A percentile compares a stretch with the other conserved stretches of the same genome.
Conservation (phyloP, 2,329 filamentous ascomycete species). For the Calonectria naviculata region DNA sequence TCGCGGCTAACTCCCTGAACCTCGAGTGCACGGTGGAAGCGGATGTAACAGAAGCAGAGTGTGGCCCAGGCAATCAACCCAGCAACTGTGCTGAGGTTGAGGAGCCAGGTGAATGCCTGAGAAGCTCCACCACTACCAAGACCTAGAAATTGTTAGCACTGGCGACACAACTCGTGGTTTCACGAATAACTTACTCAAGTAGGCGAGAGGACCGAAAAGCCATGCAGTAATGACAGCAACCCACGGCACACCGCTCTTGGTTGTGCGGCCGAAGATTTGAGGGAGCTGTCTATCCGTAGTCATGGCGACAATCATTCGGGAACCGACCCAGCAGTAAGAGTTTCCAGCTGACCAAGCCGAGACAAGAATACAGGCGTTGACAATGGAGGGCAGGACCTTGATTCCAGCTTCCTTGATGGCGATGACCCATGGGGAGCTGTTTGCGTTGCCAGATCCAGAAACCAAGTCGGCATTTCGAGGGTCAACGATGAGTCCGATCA, state of each 20-base stretch:
- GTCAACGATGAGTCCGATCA: conserved; percentile 69
- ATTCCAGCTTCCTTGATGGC: conserved; percentile 78
- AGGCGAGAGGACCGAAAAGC: conserved; percentile 73
- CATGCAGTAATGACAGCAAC: conserved; percentile 64
- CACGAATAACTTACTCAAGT: conserved; percentile 70
- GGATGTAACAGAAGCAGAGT: conserved; percentile 67
- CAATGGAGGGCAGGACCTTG: conserved; percentile 69
- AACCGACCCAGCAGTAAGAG: conserved; percentile 64
- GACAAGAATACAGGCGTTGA: conserved; percentile 76
- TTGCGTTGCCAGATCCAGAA: conserved; percentile 48
- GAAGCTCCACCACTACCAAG: conserved; percentile 59
- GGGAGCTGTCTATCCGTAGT: conserved; percentile 76
- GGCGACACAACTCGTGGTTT: background rate
- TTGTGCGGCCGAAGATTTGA: conserved; percentile 67
- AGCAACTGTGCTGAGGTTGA: conserved; percentile 74
- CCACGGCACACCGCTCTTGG: conserved; percentile 70
- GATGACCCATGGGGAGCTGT: conserved; percentile 73
- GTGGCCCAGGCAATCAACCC: conserved; percentile 71
- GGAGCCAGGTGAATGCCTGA: conserved; percentile 77
- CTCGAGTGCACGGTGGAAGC: conserved; percentile 59
- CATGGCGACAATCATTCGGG: conserved; percentile 77
- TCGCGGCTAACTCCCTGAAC: conserved; percentile 67
- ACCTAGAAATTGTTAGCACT: background rate
- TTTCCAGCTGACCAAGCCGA: conserved; percentile 73
- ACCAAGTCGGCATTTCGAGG: conserved; percentile 72